These are phyloP conservation scores for Pulveroboletus frians DNA, from an alignment of 768 basidiomycete genomes.

Conservation along the genomic window DNA sequence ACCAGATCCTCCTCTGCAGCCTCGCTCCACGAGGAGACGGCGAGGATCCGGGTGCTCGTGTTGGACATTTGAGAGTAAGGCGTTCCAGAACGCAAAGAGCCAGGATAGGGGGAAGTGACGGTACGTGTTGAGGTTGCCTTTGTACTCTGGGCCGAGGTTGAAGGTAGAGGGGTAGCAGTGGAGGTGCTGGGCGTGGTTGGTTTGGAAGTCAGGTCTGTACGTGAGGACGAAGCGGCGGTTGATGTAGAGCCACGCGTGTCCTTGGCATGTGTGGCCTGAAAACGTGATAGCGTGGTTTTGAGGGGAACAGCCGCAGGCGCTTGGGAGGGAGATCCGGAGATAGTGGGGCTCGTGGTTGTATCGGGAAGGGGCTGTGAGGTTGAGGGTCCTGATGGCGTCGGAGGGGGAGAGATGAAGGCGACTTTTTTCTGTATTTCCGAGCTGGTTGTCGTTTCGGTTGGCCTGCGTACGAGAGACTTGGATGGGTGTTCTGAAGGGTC, in stretches of 20 bases:
- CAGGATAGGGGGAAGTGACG: conserved; percentile 56
- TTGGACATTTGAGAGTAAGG: conserved; percentile 78
- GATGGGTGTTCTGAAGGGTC: conserved; percentile 23
- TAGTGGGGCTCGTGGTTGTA: conserved; percentile 34
- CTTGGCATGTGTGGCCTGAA: conserved; percentile 68
- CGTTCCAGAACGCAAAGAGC: conserved; percentile 73
- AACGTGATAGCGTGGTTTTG: conserved; percentile 73
- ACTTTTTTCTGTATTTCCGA: conserved; percentile 76
- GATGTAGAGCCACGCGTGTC: conserved; percentile 63
- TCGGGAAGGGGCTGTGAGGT: conserved; percentile 50
- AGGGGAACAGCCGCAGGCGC: conserved; percentile 29
- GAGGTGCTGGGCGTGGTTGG: conserved; percentile 40
- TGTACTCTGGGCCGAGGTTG: conserved; percentile 50
- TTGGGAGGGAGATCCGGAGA: conserved; percentile 28
- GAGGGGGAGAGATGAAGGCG: conserved; percentile 79
- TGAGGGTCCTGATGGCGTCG: conserved; percentile 51
- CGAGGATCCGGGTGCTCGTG: conserved; percentile 66
- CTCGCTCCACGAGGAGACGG: conserved; percentile 87
- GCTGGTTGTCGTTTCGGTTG: conserved; percentile 27
- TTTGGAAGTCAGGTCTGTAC: conserved; percentile 53
- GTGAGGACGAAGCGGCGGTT: conserved; percentile 55
- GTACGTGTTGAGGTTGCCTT: conserved; percentile 59
- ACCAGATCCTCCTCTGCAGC: conserved; percentile 93
- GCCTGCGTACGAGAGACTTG: conserved; percentile 35
- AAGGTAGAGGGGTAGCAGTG: conserved; percentile 54